Base-by-base conservation (phyloP, 83 land plant species). In the Picea engelmannii region DNA sequence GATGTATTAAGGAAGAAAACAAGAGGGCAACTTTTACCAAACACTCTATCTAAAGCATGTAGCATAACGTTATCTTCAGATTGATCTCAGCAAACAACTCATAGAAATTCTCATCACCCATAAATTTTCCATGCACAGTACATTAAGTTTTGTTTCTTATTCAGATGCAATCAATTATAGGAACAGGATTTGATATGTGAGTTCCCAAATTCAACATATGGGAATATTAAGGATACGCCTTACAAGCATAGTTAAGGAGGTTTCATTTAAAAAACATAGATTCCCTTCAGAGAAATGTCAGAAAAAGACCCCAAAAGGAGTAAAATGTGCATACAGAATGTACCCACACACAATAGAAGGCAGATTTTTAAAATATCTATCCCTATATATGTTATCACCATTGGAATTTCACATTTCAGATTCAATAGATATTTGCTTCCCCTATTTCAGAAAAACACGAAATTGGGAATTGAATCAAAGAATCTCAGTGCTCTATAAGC, bases 21-120 rank as follows among this genome's bases (percentile, higher is more conserved):
- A 31, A 67, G 18, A 6, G 10, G 38, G 17, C 15, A 38, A 20
- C 6, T 67, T 67, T 31, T 31, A 67, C 16, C 70, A 67, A 67
- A 38, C 40, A 31, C 71, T 66, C 69, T 31, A 67, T 31, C 4
- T 67, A 67, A 67, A 68, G 73, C 42, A 64, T 68, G 73, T 20
- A 6, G 6, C 73, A 12, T 31, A 6, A 68, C 73, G 1, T 68
- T 68, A 68, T 4, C 38, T 68, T 35, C 73, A 66, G 27, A 64
- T 7, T 64, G 66, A 64, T 64, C 9, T 64, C 27, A 64, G 3
- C 11, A 64, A 64, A 20, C 11, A 64, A 64, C 23, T 64, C 8
- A 3, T 64, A 64, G 27, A 64, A 23, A 64, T 64, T 64, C 25
- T 25, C 21, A 64, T 10, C 25, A 63, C 66, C 24, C 2, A 63